Evolutionary conservation across 2,329 filamentous ascomycete species (phyloP).

Genomic region (Aspergillus fijiensis): DNA sequence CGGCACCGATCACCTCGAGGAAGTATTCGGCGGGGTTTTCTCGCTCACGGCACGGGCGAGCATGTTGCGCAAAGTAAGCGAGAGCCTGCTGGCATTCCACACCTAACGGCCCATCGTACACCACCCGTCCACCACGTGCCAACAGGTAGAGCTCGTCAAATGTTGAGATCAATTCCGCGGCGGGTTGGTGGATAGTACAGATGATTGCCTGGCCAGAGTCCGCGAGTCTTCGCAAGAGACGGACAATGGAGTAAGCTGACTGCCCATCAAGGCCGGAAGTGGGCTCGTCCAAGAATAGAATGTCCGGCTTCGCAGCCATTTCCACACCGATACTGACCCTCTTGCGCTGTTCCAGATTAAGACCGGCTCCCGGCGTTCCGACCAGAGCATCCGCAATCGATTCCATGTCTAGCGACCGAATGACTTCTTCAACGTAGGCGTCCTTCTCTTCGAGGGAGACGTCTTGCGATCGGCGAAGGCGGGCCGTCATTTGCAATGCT

Average conservation of each 20-base stretch:
- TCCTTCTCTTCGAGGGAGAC: slow-evolving; percentile 59
- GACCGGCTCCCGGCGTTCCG: slow-evolving; percentile 56
- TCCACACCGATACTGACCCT: slow-evolving; percentile 28
- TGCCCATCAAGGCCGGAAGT: slow-evolving; percentile 56
- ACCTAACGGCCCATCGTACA: slow-evolving; percentile 47
- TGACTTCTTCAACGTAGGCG: slow-evolving; percentile 62
- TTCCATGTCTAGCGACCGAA: slow-evolving; percentile 63
- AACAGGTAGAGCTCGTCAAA: slow-evolving; percentile 56
- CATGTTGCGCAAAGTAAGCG: slow-evolving; percentile 6
- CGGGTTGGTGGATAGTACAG: slow-evolving; percentile 59
- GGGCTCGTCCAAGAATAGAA: slow-evolving; percentile 62
- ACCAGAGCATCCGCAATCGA: slow-evolving; percentile 64
- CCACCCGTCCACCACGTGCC: slow-evolving; percentile 51
- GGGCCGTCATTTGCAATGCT: slow-evolving; percentile 61
- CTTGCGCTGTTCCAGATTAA: slow-evolving; percentile 51
- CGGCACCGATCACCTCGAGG: slow-evolving; percentile 40
- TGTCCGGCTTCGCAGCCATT: slow-evolving; percentile 38
- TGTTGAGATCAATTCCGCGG: slow-evolving; percentile 52
- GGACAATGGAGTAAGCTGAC: slow-evolving; percentile 56
- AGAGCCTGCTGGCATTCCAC: slow-evolving; percentile 14
- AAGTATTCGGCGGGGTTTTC: slow-evolving; percentile 11
- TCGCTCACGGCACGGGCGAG: not conserved
- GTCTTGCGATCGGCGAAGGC: slow-evolving; percentile 58
- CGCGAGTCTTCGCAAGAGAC: slow-evolving; percentile 56
- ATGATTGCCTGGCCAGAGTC: slow-evolving; percentile 55